Conservation (phyloP, 257 asterid genomes). For the Gentiana macrophylla region DNA sequence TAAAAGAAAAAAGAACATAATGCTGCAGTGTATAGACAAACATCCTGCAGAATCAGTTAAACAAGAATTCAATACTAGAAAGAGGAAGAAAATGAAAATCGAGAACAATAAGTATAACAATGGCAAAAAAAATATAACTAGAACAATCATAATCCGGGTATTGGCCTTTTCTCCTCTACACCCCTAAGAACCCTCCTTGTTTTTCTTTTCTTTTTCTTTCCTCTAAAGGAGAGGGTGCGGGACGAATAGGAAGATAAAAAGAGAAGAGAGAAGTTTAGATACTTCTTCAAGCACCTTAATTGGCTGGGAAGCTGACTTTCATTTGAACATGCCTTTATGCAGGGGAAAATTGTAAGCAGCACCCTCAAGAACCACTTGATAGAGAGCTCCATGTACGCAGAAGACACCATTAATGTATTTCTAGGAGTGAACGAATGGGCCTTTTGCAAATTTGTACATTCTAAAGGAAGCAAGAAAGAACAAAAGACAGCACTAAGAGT, state of each 20-base stretch:
- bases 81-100: constrained; percentile 4
- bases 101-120: neutral
- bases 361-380: constrained; percentile 90
- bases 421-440: constrained; percentile 37
- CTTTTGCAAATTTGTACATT: constrained; percentile 27
- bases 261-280: constrained; percentile 4
- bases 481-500: constrained; percentile 63
- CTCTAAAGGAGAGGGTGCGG: neutral
- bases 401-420: constrained; percentile 47
- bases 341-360: constrained; percentile 81
- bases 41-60: constrained; percentile 43
- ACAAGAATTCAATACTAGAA: constrained; percentile 10
- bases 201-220: too few relatives aligned
- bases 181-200: neutral
- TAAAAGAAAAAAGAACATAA: constrained; percentile 54
- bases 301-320: constrained; percentile 66
- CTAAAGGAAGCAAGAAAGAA: constrained; percentile 62
- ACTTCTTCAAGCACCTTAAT: constrained; percentile 49
- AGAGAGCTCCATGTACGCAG: constrained; percentile 81
- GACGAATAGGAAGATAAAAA: neutral
- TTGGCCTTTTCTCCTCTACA: neutral
- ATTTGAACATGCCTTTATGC: constrained; percentile 89
- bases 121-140: neutral
- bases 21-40: constrained; percentile 70
- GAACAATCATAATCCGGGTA: neutral